These are phyloP conservation scores for Kodamaea plutei DNA, from an alignment of 1,139 yeast genomes.

Conservation along the genomic window DNA sequence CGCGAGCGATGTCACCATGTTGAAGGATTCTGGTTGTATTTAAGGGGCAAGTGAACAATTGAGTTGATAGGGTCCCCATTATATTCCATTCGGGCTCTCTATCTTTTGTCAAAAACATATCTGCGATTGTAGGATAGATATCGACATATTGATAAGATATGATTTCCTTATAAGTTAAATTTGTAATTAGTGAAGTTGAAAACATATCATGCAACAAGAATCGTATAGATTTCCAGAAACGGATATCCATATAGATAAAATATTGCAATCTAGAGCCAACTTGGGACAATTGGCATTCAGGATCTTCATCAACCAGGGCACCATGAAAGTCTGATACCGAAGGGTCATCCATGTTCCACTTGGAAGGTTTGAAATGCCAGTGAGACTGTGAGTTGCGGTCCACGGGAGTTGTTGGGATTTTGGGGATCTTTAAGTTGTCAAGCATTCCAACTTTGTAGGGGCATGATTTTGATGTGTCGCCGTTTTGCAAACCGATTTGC, in stretches of 20 bases:
- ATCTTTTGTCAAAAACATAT: constrained; percentile 65
- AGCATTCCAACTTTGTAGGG: constrained; percentile 31
- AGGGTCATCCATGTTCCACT: constrained; percentile 41
- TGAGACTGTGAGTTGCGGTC: constrained; percentile 16
- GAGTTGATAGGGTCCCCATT: constrained; percentile 75
- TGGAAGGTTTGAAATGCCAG: constrained; percentile 36
- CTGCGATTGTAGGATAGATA: constrained; percentile 74
- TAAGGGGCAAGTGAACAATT: constrained; percentile 79
- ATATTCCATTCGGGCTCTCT: constrained; percentile 81
- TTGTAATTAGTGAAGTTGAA: constrained; percentile 66
- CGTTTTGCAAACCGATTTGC: constrained; percentile 44
- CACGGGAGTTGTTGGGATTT: constrained; percentile 17
- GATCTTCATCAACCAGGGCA: constrained; percentile 28
- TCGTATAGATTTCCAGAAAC: constrained; percentile 71
- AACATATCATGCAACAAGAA: constrained; percentile 61
- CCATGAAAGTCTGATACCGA: constrained; percentile 46
- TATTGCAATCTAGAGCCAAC: constrained; percentile 76
- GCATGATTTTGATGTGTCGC: background rate
- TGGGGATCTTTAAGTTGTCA: constrained; percentile 34
- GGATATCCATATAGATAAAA: constrained; percentile 61
- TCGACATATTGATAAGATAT: constrained; percentile 80
- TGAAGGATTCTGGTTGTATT: constrained; percentile 65
- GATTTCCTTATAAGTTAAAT: constrained; percentile 52
- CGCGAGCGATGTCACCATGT: constrained; percentile 67
- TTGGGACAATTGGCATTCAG: constrained; percentile 27